Evolutionary conservation across 371 early-diverging fungal genomes (phyloP), one percentile per base, ranked within the genome.

Genomic region (Actinomucor elegans): DNA sequence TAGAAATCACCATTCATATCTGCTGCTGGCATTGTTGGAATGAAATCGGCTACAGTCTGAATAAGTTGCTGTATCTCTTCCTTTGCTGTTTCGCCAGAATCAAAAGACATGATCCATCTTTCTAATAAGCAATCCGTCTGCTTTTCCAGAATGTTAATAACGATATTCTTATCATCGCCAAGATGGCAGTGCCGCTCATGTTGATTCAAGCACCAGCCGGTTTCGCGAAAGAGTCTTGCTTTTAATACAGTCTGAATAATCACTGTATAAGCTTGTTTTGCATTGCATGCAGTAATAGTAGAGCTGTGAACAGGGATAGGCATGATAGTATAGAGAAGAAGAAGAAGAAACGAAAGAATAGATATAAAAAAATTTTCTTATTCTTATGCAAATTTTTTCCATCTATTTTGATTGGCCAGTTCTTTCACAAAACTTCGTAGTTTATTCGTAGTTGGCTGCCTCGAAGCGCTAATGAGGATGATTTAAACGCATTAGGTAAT

Each of bases 401-500:
- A 24, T 15, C 26, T 37, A n/a, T 37, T 37, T 49, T 37, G 17
- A 50, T 28, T 26, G 31, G n/a, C n/a, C n/a, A n/a, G n/a, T n/a
- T n/a, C n/a, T n/a, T n/a, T 53, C 31, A 71, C 41, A 65, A 60
- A 11, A 71, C 61, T 54, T 67, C 66, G 32, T 73, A 73, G 32
- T 73, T 67, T 36, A 73, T 73, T 24, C 50, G 46, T 37, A 73
- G 34, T 4, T 65, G 67, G 44, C 65, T 69, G 27, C 73, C 73
- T 46, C 59, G 64, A 23, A 71, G 48, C 2, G 65, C 70, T 17
- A 73, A 52, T 26, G 69, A 63, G n/a, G 73, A 66, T 3, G 73
- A 46, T 40, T 65, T 69, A 50, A 73, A 73, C 24, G 73, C 73
- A 60, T 73, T 73, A 4, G 73, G 73, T 27, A 73, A 47, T 7